phyloP scores from a whole-genome alignment of 257 asterid species.

The Jasminum sambac region DNA sequence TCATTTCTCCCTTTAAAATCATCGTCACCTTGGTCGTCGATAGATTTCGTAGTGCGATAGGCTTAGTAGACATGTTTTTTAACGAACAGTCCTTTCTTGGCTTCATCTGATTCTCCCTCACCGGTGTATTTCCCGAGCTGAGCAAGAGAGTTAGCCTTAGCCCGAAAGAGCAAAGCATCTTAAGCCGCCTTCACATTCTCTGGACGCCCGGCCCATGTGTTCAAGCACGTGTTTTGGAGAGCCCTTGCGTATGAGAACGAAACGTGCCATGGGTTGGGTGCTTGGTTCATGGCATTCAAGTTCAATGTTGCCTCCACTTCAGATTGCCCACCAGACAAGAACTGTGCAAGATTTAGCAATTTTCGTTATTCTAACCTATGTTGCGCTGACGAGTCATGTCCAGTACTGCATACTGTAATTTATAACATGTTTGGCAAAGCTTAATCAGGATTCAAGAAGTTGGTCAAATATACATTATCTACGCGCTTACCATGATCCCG shows the following conservation, averaged over 20 bases:
- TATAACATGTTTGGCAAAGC: no score
- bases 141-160: conserved; percentile 32
- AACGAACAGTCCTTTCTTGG: conserved; percentile 30
- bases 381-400: not conserved
- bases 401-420: no score
- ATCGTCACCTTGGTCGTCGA: conserved; percentile 8
- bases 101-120: conserved; percentile 35
- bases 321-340: conserved; percentile 34
- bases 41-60: conserved; percentile 10
- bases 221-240: conserved; percentile 28
- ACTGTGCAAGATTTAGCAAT: conserved; percentile 1
- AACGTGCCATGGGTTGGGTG: conserved; percentile 29
- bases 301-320: conserved; percentile 30
- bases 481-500: conserved; percentile 55
- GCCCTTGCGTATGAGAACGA: conserved; percentile 32
- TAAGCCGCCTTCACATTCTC: conserved; percentile 29
- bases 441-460: no score
- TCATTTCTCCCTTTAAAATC: conserved; percentile 14
- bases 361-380: not conserved
- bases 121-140: conserved; percentile 50
- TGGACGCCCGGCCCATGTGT: conserved; percentile 29
- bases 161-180: conserved; percentile 17
- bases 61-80: conserved; percentile 30
- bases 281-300: conserved; percentile 34
- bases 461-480: no score